phyloP scores from a whole-genome alignment of 768 basidiomycete genomes.

The Thelephora aurantiotincta region DNA sequence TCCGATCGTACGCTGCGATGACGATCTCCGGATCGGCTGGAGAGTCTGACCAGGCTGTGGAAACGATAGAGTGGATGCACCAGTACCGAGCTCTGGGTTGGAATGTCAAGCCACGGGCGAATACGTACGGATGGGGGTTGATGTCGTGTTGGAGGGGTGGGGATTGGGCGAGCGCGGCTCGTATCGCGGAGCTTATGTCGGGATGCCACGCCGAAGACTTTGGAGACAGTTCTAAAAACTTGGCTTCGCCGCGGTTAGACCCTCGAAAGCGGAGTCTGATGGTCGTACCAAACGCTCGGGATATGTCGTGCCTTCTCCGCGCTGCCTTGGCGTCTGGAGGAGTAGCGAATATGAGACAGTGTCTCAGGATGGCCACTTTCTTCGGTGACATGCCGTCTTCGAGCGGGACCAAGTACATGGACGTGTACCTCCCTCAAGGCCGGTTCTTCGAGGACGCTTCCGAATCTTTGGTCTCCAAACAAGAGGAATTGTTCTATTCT shows the following conservation, averaged over 20 bases:
- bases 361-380: slow-evolving; percentile 40
- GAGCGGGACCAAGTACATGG: not conserved
- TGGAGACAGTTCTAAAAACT: slow-evolving; percentile 6
- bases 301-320: slow-evolving; percentile 41
- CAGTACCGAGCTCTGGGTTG: slow-evolving; percentile 30
- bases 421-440: not conserved
- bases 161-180: slow-evolving; percentile 47
- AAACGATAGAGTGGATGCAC: slow-evolving; percentile 58
- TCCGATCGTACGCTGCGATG: slow-evolving; percentile 33
- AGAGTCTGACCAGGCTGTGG: slow-evolving; percentile 36
- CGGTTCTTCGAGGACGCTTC: not conserved
- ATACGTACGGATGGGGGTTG: slow-evolving; percentile 51
- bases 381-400: slow-evolving; percentile 19
- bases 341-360: slow-evolving; percentile 39
- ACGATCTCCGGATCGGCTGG: slow-evolving; percentile 25
- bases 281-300: slow-evolving; percentile 34
- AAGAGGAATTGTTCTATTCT: slow-evolving; percentile 4
- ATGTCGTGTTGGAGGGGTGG: slow-evolving; percentile 44
- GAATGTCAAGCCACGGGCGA: slow-evolving; percentile 25
- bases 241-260: slow-evolving; percentile 3
- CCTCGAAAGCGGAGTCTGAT: slow-evolving; percentile 28
- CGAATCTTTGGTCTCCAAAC: not conserved
- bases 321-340: slow-evolving; percentile 41
- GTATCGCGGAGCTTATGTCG: slow-evolving; percentile 59
- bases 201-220: slow-evolving; percentile 27